These are phyloP conservation scores for Eucalyptus marginata DNA, from an alignment of 345 rosid genomes.

Conservation along the genomic window DNA sequence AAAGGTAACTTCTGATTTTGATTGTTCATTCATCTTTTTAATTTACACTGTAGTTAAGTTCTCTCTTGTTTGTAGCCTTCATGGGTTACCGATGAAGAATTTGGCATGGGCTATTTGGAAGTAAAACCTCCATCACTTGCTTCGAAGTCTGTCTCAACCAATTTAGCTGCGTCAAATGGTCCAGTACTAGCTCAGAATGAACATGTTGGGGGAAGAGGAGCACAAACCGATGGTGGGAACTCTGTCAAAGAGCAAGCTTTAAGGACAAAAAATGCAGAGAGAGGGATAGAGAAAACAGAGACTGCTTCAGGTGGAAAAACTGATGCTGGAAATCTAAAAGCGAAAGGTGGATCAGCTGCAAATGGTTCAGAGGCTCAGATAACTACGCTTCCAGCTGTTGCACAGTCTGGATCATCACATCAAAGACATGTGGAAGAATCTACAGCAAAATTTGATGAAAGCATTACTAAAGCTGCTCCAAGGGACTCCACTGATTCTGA, in stretches of 20 bases:
- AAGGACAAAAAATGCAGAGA: conserved; percentile 57
- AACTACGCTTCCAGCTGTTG: conserved; percentile 13
- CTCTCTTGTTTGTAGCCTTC: conserved; percentile 46
- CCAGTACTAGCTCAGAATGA: conserved; percentile 43
- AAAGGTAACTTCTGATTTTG: conserved; percentile 42
- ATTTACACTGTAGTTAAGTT: neutral
- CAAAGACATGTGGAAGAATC: conserved; percentile 36
- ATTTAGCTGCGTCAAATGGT: conserved; percentile 32
- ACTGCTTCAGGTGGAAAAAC: conserved; percentile 26
- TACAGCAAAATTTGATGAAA: conserved; percentile 25
- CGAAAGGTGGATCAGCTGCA: conserved; percentile 34
- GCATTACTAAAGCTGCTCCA: conserved; percentile 20
- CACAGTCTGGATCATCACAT: conserved; percentile 24
- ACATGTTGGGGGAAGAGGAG: conserved; percentile 31
- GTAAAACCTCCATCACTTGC: conserved; percentile 58
- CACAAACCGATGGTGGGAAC: conserved; percentile 47
- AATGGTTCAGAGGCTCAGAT: conserved; percentile 46
- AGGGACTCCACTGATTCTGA: conserved; percentile 54
- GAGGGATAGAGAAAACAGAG: conserved; percentile 56
- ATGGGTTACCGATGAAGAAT: conserved; percentile 99
- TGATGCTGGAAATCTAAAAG: conserved; percentile 50
- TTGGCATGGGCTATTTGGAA: conserved; percentile 97
- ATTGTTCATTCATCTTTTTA: neutral
- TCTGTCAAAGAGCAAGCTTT: conserved; percentile 45
- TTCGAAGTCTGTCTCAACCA: conserved; percentile 39